Base-by-base conservation (phyloP, 163 green algal species). In the Volvox carteri region DNA sequence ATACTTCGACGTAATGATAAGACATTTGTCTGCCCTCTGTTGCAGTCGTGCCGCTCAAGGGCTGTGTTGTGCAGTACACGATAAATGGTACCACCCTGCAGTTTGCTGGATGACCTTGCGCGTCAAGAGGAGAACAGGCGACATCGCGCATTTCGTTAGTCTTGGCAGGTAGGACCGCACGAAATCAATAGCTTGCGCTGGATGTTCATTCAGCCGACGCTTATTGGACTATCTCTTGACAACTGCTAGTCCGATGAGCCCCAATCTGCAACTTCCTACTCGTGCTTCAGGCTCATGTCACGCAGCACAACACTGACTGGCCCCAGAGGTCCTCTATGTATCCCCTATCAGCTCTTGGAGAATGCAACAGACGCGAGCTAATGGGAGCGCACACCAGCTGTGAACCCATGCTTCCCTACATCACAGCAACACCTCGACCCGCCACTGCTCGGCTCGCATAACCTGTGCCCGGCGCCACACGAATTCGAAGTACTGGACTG, bases 11-110 rank as follows among this genome's bases (percentile, higher is more conserved):
- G n/a, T n/a, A n/a, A n/a, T n/a, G n/a, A n/a, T n/a, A n/a, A n/a
- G n/a, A n/a, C n/a, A n/a, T n/a, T n/a, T n/a, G n/a, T n/a, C n/a
- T 28, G 28, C 54, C 54, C 28, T 4, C 6, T 3, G 30, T 48
- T 68, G 83, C 83, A 88, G 83, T 88, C 23, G 50, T 88, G 0
- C 67, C 83, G 4, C 35, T 88, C 3, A 81, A 74, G 37, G 83
- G 83, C 28, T 73, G 68, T 28, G 23, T 33, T 25, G 68, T 28
- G 1, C 50, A 74, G 0, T 88, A 88, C 37, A 28, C 12, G 0
- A 35, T 88, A 4, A 60, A 74, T 16, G 68, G 68, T 30, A 60
- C 28, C 1, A 44, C 25, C 0, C 16, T 88, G 25, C 83, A 81
- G 50, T 67, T 88, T 9, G n/a, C 68, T 21, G 68, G 83, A 16